Base-by-base conservation (phyloP, 2,329 filamentous ascomycete species). In the Trematosphaeria pertusa region DNA sequence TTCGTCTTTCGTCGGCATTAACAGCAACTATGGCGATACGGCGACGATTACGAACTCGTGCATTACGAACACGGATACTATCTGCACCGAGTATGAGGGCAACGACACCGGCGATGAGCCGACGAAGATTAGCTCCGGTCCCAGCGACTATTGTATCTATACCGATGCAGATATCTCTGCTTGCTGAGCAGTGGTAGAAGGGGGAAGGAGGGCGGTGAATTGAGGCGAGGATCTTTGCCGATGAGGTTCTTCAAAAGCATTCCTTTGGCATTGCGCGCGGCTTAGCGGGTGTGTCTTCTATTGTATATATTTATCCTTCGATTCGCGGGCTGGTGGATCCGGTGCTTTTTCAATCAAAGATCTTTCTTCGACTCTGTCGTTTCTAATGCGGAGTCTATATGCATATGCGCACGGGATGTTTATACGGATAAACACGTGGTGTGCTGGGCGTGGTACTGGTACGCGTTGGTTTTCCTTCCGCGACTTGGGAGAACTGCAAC, bases 1-100 rank as follows among this genome's bases (percentile, higher is more conserved):
- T 48, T 10, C 37, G n/a, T 61, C 70, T 40, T 69, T 78, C 22
- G 75, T 71, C 52, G 77, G 78, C 37, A 79, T 81, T 65, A 81
- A 80, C 71, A 71, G 70, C 47, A 81, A 80, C 73, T 80, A 76
- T 53, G 77, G 76, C 26, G 76, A 79, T 54, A 77, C 72, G 1
- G 74, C 74, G 37, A 71, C 62, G 52, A 64, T 70, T 46, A 42
- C 52, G 41, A 37, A 43, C 43, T 64, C 61, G 37, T 67, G 67
- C 49, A 59, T 61, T 45, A 48, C 58, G 12, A 52, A 39, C 47
- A 61, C 64, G 43, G 65, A 70, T 56, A 56, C 55, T 22, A 62
- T 71, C 56, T 70, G 68, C 59, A 56, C 63, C 58, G 67, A 70
- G 54, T 70, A 64, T 56, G 34, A 68, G 54, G 67, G 67, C 17